Base-by-base conservation (phyloP, 2,329 filamentous ascomycete species). In the Dichotomopilus funicola region DNA sequence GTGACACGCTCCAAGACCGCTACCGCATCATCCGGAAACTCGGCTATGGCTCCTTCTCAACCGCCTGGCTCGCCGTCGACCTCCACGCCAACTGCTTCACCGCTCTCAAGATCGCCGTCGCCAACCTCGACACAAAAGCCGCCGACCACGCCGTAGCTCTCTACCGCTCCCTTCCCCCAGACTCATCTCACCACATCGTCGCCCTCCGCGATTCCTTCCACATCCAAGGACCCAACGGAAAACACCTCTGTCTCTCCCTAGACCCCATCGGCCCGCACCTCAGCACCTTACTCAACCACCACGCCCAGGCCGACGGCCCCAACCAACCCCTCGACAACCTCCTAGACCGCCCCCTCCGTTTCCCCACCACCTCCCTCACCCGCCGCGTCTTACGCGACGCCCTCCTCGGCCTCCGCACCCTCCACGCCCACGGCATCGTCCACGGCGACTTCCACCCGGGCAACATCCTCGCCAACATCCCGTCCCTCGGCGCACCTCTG, bases 1-100 rank as follows among this genome's bases (percentile, higher is more conserved):
- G 49, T 19, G 49, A 44, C 40, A 35, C 37, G 13, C 40, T 51
- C 40, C 33, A 43, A 13, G 41, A 37, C 34, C 49, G 49, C 41
- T 51, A 44, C n/a, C 49, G 49, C 41, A 43, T 51, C 49, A 43
- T 44, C 36, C 49, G 49, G 38, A 51, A 51, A 35, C 49, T 51
- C 4, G 49, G 49, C 36, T 36, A 51, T 10, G 49, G 49, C 33
- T 31, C 31, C 49, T 51, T 44, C 34, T 51, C 49, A 12, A 51
- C 49, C 31, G 40, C 11, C 11, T 51, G 49, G 40, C 49, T 51
- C 8, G 40, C 8, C 6, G 49, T 27, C 33, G 49, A 51, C n/a
- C 12, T 44, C 31, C 6, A 7, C 33, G 43, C 40, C 2, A 37
- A 51, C 33, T 44, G 33, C 49, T 51, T 51, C 40, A 34, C 37